Evolutionary conservation across 2,329 filamentous ascomycete species (phyloP).

Genomic region (Penicillium vulpinum): DNA sequence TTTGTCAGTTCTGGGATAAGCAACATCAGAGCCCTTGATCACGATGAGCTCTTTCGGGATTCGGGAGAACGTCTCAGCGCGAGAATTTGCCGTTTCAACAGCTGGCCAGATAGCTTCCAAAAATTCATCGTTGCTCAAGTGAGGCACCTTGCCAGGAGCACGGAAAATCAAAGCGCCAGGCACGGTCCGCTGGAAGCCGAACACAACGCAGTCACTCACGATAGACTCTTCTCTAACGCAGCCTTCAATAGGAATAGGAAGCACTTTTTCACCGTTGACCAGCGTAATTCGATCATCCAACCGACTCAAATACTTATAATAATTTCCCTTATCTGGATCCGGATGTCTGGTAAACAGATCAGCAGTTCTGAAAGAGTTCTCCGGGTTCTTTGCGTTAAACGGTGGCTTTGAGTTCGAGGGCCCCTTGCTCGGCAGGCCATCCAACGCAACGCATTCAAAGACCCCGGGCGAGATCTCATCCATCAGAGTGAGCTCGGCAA

Average conservation of each 20-base stretch:
- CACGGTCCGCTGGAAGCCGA: constrained; percentile 56
- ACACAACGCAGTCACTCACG: constrained; percentile 59
- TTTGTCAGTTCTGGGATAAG: constrained; percentile 58
- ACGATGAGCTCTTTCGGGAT: constrained; percentile 57
- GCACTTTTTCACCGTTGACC: constrained; percentile 53
- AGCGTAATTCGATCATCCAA: constrained; percentile 51
- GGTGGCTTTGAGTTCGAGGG: constrained; percentile 47
- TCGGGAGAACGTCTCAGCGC: constrained; percentile 54
- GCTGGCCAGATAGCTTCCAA: constrained; percentile 48
- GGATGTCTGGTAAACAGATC: constrained; percentile 52
- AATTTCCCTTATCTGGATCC: constrained; percentile 39
- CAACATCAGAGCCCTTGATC: constrained; percentile 47
- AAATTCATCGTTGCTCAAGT: constrained; percentile 50
- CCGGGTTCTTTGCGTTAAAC: constrained; percentile 41
- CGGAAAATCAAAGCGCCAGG: constrained; percentile 50
- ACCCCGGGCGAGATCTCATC: constrained; percentile 40
- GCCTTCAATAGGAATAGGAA: constrained; percentile 54
- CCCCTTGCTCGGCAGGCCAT: constrained; percentile 40
- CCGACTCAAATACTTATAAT: constrained; percentile 45
- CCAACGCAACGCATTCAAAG: constrained; percentile 40
- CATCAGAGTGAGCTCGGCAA: constrained; percentile 46
- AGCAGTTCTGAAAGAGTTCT: constrained; percentile 60
- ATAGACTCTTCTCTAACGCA: constrained; percentile 53
- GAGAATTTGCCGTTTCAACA: constrained; percentile 54
- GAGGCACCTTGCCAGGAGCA: constrained; percentile 54